phyloP scores from a whole-genome alignment of 208 protist species.

The Leishmania tropica region DNA sequence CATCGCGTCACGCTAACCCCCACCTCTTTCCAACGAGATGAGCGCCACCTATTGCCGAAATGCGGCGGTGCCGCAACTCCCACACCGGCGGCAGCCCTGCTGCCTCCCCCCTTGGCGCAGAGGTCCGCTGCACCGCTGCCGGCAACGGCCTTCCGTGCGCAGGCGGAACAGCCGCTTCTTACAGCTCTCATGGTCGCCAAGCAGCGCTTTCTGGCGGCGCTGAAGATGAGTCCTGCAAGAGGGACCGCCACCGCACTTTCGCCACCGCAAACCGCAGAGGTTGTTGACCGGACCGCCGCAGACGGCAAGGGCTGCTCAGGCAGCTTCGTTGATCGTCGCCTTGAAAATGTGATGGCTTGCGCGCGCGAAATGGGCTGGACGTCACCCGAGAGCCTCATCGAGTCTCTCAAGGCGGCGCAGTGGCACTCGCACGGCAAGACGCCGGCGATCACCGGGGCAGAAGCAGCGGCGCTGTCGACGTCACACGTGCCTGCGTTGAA shows the following conservation, averaged over 20 bases:
- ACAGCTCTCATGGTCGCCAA: conserved; percentile 36
- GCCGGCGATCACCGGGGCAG: neutral
- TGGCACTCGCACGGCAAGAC: neutral
- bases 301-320: neutral
- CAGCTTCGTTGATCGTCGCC: conserved; percentile 1
- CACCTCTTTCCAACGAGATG: neutral
- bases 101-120: neutral
- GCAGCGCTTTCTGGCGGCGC: conserved; percentile 24
- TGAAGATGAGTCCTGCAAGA: neutral
- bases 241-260: too few relatives aligned
- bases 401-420: conserved; percentile 1
- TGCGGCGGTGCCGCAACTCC: neutral
- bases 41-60: neutral
- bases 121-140: neutral
- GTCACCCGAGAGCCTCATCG: neutral
- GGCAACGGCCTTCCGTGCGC: neutral
- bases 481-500: neutral
- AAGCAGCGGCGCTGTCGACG: neutral
- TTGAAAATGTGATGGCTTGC: conserved; percentile 10
- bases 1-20: neutral
- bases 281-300: conserved; percentile 6
- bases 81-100: neutral
- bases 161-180: conserved; percentile 21
- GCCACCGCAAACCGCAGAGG: neutral
- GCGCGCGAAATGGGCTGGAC: conserved; percentile 4